Base-by-base conservation (phyloP, 257 asterid species). In the Scutellaria barbata region DNA sequence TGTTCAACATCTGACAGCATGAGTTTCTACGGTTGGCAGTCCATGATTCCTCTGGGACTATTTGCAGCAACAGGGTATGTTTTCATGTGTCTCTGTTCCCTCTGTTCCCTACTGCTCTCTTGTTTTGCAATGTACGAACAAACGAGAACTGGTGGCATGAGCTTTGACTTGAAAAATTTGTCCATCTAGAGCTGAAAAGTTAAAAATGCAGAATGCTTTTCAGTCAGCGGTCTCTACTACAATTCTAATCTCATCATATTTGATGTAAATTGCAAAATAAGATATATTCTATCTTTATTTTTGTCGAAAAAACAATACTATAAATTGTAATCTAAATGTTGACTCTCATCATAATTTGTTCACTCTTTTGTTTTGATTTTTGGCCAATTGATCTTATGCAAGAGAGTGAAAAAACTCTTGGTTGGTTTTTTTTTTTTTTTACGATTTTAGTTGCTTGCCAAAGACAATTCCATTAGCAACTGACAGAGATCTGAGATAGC, bases 31-130 rank as follows among this genome's bases (percentile, higher is more conserved):
- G 89, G 84, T 8, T 86, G 89, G 92, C 88, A 84, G 60, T 84
- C 89, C 69, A 86, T 84, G 89, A 84, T 86, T 63, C 89, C 85
- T 8, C 74, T 86, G 61, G 92, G 92, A 30, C 75, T 86, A 76
- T 86, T 82, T 52, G 92, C 92, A 42, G 92, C 92, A 72, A 84
- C 89, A 14, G 92, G 92, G 89, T 86, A 82, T 30, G 83, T 13
- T 65, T 57, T 53, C 16, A 7, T 18, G 10, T 7, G 37, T 62
- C 14, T 48, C 52, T 50, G 11, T 54, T 40, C n/a, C n/a, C n/a
- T n/a, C n/a, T n/a, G n/a, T n/a, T n/a, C 52, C 6, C 37, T 30
- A 53, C 25, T 72, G 37, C 40, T 13, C 13, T 25, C 33, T 68
- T 16, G 39, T 67, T 60, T 4, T 67, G 18, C 66, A 70, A 46